These are phyloP conservation scores for Rhodosporidiobolus sp. DNA, from an alignment of 768 basidiomycete species.

Conservation along the genomic window DNA sequence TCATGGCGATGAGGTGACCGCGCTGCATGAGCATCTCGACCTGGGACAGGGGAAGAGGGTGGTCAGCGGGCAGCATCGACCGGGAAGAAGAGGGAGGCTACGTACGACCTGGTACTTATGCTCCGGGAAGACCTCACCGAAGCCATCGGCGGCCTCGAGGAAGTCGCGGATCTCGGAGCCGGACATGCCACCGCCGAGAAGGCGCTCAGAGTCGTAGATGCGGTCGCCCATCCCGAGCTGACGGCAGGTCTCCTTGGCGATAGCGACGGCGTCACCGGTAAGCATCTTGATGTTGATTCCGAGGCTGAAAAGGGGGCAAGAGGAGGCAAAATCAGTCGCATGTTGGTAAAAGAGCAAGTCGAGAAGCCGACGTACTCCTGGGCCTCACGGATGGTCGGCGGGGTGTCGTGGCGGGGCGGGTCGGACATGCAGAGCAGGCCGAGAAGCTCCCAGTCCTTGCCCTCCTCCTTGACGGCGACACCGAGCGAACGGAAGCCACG, in stretches of 20 bases:
- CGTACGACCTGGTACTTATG: constrained; percentile 47
- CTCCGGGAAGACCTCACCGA: constrained; percentile 57
- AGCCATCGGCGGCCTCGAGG: constrained; percentile 55
- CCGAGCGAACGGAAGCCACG: constrained; percentile 56
- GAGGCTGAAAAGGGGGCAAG: constrained; percentile 39
- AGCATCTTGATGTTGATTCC: constrained; percentile 58
- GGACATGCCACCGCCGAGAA: constrained; percentile 53
- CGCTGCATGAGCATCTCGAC: constrained; percentile 52
- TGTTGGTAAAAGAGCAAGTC: too few relatives aligned
- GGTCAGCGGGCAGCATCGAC: not conserved
- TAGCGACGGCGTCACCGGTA: constrained; percentile 57
- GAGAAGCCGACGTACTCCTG: not conserved
- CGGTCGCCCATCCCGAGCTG: constrained; percentile 54
- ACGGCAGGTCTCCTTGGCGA: constrained; percentile 56
- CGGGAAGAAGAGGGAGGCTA: not conserved
- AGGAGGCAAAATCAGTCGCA: too few relatives aligned
- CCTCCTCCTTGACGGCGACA: constrained; percentile 54
- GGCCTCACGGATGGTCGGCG: constrained; percentile 54
- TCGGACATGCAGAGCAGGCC: constrained; percentile 47
- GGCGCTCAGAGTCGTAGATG: constrained; percentile 54
- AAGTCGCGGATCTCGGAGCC: constrained; percentile 55
- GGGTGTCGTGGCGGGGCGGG: constrained; percentile 55
- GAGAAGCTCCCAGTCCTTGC: constrained; percentile 38
- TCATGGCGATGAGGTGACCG: constrained; percentile 54
- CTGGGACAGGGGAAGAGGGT: constrained; percentile 24